Base-by-base conservation (phyloP, 345 rosid species). In the Aquilaria yunnanensis region DNA sequence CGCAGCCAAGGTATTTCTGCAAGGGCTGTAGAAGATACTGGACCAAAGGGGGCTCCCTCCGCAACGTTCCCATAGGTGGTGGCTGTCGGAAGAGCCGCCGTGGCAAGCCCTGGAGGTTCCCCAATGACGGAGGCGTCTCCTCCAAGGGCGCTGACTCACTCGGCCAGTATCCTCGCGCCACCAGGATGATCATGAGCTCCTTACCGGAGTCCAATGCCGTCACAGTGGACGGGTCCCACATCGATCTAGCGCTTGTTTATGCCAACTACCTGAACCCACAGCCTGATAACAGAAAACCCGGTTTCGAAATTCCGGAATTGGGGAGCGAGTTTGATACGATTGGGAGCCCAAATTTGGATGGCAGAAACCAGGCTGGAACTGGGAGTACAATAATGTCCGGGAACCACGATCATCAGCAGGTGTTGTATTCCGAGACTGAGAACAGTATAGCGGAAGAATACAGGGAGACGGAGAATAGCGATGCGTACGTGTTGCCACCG, bases 1-100 rank as follows among this genome's bases (percentile, higher is more conserved):
- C 84, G 12, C 87, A 85, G 47, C 90, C 87, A 0, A 59, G 90
- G 47, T 85, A 85, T 74, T 85, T 85, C 61, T 85, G 90, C 74
- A 85, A 85, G 56, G 84, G 82, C 59, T 85, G 87, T 43, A 62
- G 87, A 60, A 73, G 90, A 68, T 82, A 85, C 45, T 85, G 90
- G 90, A 85, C 90, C 32, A 80, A 77, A 72, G 87, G 87, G 0
- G 87, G 90, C 12, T 80, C 87, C 5, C 76, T 82, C 4, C 32
- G 87, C 61, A 85, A 80, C 37, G 81, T 85, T 8, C 90, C 90
- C 0, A 70, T 85, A 0, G 90, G 90, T 0, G 87, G 90, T 0
- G 87, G 87, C 16, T 80, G 87, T 61, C 64, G 90, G 64, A 85
- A 82, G 51, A 82, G 68, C 67, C 65, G 90, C 47, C 65, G 85